These are phyloP conservation scores for Chiua virens DNA, from an alignment of 768 basidiomycete species.

Conservation along the genomic window DNA sequence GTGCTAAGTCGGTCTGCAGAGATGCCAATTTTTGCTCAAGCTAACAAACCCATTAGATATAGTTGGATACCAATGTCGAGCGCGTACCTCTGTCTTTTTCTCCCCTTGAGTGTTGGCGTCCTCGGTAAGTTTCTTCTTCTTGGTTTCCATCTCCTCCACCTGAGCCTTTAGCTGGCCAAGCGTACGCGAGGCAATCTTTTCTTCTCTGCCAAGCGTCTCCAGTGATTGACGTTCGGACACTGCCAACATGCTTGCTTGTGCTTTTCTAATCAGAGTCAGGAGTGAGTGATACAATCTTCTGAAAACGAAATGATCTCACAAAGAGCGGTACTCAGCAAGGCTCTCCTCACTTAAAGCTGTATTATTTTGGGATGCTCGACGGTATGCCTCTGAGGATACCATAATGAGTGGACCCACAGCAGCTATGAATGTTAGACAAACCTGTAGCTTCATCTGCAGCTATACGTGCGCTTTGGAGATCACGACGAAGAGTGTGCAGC, in stretches of 20 bases:
- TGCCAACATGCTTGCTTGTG: conserved; percentile 72
- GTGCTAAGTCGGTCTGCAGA: conserved; percentile 60
- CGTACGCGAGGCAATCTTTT: conserved; percentile 68
- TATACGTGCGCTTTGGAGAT: conserved; percentile 62
- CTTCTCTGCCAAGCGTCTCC: conserved; percentile 77
- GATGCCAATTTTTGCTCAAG: conserved; percentile 59
- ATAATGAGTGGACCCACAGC: not conserved
- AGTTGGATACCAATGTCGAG: no score
- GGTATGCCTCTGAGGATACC: conserved; percentile 60
- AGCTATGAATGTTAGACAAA: conserved; percentile 29
- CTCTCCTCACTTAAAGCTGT: conserved; percentile 80
- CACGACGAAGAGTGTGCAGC: conserved; percentile 56
- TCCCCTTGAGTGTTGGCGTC: conserved; percentile 50
- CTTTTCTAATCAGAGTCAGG: conserved; percentile 56
- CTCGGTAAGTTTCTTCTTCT: conserved; percentile 52
- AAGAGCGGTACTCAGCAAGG: conserved; percentile 70
- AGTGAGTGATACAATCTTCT: conserved; percentile 2
- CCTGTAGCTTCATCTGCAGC: conserved; percentile 82
- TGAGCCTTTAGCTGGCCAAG: conserved; percentile 68
- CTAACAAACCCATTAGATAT: conserved; percentile 23
- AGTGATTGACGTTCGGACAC: conserved; percentile 86
- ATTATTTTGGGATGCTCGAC: conserved; percentile 69
- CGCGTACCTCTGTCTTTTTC: conserved; percentile 57
- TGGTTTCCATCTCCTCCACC: conserved; percentile 61
- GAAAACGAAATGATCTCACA: conserved; percentile 13